Conservation (phyloP, 2,329 filamentous ascomycete genomes). For the Trichothecium roseum region DNA sequence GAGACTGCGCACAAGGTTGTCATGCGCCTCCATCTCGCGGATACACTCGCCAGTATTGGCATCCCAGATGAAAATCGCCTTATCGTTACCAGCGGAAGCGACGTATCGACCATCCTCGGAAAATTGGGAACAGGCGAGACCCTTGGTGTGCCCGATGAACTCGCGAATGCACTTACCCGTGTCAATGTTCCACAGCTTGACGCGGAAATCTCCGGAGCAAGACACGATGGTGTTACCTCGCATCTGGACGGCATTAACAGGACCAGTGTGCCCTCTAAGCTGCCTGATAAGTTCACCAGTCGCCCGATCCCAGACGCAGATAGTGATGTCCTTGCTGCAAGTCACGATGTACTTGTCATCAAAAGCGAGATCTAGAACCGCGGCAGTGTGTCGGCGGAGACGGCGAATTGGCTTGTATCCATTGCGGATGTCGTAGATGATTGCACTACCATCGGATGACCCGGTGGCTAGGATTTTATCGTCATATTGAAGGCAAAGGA, state of each 20-base stretch:
- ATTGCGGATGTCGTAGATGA: conserved; percentile 76
- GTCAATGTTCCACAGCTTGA: conserved; percentile 92
- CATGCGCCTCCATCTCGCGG: conserved; percentile 71
- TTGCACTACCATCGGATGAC: conserved; percentile 84
- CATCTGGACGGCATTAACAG: conserved; percentile 93
- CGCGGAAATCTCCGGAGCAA: conserved; percentile 84
- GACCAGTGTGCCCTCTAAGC: conserved; percentile 76
- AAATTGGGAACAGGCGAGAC: conserved; percentile 91
- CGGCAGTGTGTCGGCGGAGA: conserved; percentile 69
- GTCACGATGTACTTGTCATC: conserved; percentile 89
- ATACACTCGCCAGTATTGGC: conserved; percentile 80
- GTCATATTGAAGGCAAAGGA: conserved; percentile 92
- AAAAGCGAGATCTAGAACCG: conserved; percentile 88
- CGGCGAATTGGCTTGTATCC: conserved; percentile 72
- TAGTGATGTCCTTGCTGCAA: conserved; percentile 90
- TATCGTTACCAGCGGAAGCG: conserved; percentile 89
- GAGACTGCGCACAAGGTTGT: conserved; percentile 76
- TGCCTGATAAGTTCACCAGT: conserved; percentile 69
- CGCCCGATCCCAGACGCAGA: conserved; percentile 86
- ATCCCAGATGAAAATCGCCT: conserved; percentile 92
- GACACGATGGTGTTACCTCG: conserved; percentile 87
- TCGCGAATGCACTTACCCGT: conserved; percentile 83
- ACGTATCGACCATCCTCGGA: conserved; percentile 91
- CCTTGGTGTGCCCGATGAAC: conserved; percentile 82
- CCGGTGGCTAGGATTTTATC: conserved; percentile 88